Conservation (phyloP, 768 basidiomycete species). For the Podaxis pistillaris region DNA sequence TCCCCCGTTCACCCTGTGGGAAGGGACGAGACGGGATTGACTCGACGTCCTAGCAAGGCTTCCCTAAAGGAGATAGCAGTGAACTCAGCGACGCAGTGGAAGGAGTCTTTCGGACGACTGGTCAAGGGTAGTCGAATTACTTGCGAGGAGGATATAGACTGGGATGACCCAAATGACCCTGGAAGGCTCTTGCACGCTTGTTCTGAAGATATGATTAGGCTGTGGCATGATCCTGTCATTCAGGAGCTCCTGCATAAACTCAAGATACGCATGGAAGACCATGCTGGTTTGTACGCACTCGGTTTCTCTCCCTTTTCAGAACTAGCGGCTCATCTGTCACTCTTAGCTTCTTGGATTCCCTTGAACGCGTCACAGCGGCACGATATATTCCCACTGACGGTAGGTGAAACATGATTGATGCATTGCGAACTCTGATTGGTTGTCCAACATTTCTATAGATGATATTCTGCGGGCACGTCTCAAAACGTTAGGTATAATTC, state of each 20-base stretch:
- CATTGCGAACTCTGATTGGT: background rate
- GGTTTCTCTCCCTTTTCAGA: background rate
- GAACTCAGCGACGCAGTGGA: conserved; percentile 53
- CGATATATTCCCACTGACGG: conserved; percentile 69
- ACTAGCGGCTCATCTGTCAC: background rate
- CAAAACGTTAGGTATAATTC: conserved; percentile 45
- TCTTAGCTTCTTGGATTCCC: conserved; percentile 63
- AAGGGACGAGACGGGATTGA: conserved; percentile 26
- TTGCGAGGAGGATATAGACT: conserved; percentile 34
- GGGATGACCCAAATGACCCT: conserved; percentile 54
- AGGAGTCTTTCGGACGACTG: conserved; percentile 36
- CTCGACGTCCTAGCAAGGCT: background rate
- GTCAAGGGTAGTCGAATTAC: conserved; percentile 24
- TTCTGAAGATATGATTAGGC: conserved; percentile 57
- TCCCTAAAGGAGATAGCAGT: conserved; percentile 47
- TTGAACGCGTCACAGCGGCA: conserved; percentile 60
- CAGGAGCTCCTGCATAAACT: conserved; percentile 48
- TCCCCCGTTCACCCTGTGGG: conserved; percentile 42
- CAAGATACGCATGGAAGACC: conserved; percentile 61
- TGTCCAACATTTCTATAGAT: conserved; percentile 35
- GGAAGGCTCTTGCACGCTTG: conserved; percentile 56
- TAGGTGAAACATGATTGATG: conserved; percentile 25
- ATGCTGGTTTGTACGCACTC: conserved; percentile 66
- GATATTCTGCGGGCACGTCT: conserved; percentile 71
- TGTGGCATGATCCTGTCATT: conserved; percentile 63